Evolutionary conservation across 192 early-diverging fungal species (phyloP), one percentile per base, ranked within the genome.

Genomic region (Chytriomyces sp.): DNA sequence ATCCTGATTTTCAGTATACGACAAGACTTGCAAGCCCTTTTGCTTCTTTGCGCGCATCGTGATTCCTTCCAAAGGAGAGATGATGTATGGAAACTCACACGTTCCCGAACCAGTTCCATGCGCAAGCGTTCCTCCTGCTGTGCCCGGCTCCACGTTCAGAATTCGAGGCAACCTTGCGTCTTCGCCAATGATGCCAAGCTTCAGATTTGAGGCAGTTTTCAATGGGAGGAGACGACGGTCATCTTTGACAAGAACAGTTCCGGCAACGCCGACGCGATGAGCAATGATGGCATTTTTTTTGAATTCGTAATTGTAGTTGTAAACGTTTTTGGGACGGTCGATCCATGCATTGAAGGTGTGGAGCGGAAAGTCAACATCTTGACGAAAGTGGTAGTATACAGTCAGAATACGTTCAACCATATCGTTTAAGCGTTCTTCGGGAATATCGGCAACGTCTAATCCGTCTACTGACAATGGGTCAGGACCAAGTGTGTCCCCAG

Each of bases 71-170:
- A 75, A 6, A 35, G 82, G 82, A 18, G 81, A 64, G n/a, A 87
- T 74, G 16, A 87, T 18, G 71, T 84, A 87, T 13, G 86, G 81
- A 72, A 86, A 87, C 18, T 83, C 50, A 13, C 76, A 63, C n/a
- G 85, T 87, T 4, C 86, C 86, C 43, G 83, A 86, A 11, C 86
- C 86, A 86, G 84, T 86, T 72, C 86, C 85, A 50, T 77, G 73
- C 44, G 86, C 81, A 46, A 86, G 26, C 16, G 78, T 80, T 6
- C 86, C 86, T 63, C 26, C 48, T 23, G 35, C 78, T 63, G 35
- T 20, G 24, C 35, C 20, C 24, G 62, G 11, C 11, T 20, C 4
- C 24, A 28, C 62, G 35, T 64, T 64, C 10, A 64, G 23, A 64
- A 64, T 64, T 10, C 23, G 11, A 11, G 62, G 62, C 23, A 86